Percentiles rank a stretch among this genome's conserved stretches.
phyloP scores from a whole-genome alignment of 2,329 filamentous ascomycete species.

The Neopestalotiopsis clavispora region DNA sequence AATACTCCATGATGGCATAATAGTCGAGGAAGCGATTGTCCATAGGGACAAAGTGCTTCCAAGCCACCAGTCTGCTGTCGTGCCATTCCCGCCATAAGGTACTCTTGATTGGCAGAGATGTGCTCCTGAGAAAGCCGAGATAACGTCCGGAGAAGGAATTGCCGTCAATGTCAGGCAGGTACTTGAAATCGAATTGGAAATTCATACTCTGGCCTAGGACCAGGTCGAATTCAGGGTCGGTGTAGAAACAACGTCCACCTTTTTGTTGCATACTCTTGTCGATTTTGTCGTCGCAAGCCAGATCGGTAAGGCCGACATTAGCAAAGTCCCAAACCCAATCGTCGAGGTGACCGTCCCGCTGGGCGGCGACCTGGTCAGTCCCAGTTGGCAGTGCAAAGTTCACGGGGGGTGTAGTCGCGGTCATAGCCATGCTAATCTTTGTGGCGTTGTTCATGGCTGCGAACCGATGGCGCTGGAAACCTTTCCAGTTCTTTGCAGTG shows the following conservation, averaged over 20 bases:
- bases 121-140: conserved; percentile 71
- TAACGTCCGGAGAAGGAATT: conserved; percentile 74
- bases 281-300: conserved; percentile 49
- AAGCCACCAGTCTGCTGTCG: conserved; percentile 73
- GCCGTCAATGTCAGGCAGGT: conserved; percentile 78
- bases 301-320: conserved; percentile 58
- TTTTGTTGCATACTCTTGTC: conserved; percentile 37
- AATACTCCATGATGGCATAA: conserved; percentile 76
- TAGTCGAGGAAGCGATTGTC: conserved; percentile 75
- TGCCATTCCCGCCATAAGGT: conserved; percentile 85
- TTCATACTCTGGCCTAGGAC: conserved; percentile 46
- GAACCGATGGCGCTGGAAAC: conserved; percentile 78
- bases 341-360: conserved; percentile 48
- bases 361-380: conserved; percentile 53
- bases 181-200: conserved; percentile 67
- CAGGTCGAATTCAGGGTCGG: conserved; percentile 48
- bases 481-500: conserved; percentile 66
- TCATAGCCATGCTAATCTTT: conserved; percentile 55
- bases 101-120: conserved; percentile 75
- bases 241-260: conserved; percentile 51
- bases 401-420: conserved; percentile 42
- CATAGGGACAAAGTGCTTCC: conserved; percentile 84
- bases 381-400: conserved; percentile 60
- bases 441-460: conserved; percentile 75
- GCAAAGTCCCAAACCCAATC: conserved; percentile 55